phyloP scores from a whole-genome alignment of 441 rosid genomes.

The Populus hybrid region DNA sequence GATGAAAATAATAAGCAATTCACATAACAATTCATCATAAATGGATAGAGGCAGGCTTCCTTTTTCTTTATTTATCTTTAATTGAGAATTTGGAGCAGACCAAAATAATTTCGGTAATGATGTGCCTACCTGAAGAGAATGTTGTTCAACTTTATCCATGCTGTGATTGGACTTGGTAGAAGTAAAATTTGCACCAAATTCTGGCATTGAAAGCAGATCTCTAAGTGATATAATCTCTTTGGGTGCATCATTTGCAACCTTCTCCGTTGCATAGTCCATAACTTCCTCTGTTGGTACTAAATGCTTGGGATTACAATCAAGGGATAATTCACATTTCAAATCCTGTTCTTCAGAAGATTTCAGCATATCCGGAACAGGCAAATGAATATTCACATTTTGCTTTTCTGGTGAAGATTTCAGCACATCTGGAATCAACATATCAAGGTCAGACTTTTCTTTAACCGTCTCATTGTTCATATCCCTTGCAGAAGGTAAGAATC shows the following conservation, averaged over 20 bases:
- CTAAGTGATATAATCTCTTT: constrained; percentile 35
- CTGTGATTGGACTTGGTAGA: constrained; percentile 3
- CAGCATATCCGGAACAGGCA: constrained; percentile 15
- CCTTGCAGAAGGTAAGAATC: constrained; percentile 25
- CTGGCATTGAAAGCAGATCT: constrained; percentile 37
- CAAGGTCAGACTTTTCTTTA: constrained; percentile 14
- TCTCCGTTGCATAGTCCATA: constrained; percentile 15
- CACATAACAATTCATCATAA: neutral
- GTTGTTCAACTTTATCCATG: constrained; percentile 22
- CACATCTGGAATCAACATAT: constrained; percentile 14
- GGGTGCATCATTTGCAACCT: constrained; percentile 21
- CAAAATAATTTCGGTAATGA: neutral
- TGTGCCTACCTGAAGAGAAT: constrained; percentile 30
- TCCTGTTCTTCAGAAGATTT: constrained; percentile 19
- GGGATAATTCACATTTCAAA: constrained; percentile 16
- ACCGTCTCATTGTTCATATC: constrained; percentile 11
- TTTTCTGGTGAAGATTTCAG: constrained; percentile 28
- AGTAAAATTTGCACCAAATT: constrained; percentile 21
- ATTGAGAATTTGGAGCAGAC: neutral
- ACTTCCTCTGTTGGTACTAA: constrained; percentile 15
- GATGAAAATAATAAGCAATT: neutral
- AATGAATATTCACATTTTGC: constrained; percentile 12
- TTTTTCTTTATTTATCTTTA: neutral
- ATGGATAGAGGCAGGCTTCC: neutral
- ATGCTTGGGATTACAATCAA: constrained; percentile 27